Evolutionary conservation across 495 filamentous ascomycete species (phyloP), one percentile per base, ranked within the genome.

Genomic region (Podospora didyma): DNA sequence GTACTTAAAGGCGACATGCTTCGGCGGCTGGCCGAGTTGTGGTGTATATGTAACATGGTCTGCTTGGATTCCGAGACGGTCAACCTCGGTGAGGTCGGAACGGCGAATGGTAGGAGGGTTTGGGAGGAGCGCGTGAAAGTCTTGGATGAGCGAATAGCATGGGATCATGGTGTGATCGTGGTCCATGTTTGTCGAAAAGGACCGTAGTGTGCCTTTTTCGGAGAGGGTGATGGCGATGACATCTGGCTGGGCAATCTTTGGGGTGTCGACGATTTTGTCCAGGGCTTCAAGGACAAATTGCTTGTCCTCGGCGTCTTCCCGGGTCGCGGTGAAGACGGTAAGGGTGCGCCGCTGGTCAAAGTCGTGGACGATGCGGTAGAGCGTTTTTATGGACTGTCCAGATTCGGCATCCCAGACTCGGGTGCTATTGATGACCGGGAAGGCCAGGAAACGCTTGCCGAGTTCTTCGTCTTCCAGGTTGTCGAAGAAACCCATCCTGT

Each of bases 1-100:
- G 26, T 61, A 61, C 35, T 61, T 61, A 49, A 61, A 61, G 24
- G 46, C 53, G 9, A 53, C 58, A 31, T 53, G 31, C 44, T 46
- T 56, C 16, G 41, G 16, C n/a, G 49, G 41, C 9, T 31, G 26
- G n/a, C 53, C 49, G 14, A 49, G 44, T 12, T 14, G 3, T 5
- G 41, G 41, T 23, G 37, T 21, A 31, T 61, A 61, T 6, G 41
- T 53, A 1, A 41, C 41, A 22, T 45, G 57, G 41, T 55, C 57
- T 2, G 28, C 41, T 9, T 60, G 57, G 3, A 51, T 16, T 21
- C 52, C 57, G 9, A 60, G 41, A 4, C 52, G 23, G 14, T 55
- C 57, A 34, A 60, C 23, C 22, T 60, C 47, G 11, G 49, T 53
- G 23, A 61, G 53, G 16, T 56, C 53, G 20, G 26, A 35, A 17